phyloP scores from a whole-genome alignment of 2,329 filamentous ascomycete genomes.

The Thielaviopsis musarum region DNA sequence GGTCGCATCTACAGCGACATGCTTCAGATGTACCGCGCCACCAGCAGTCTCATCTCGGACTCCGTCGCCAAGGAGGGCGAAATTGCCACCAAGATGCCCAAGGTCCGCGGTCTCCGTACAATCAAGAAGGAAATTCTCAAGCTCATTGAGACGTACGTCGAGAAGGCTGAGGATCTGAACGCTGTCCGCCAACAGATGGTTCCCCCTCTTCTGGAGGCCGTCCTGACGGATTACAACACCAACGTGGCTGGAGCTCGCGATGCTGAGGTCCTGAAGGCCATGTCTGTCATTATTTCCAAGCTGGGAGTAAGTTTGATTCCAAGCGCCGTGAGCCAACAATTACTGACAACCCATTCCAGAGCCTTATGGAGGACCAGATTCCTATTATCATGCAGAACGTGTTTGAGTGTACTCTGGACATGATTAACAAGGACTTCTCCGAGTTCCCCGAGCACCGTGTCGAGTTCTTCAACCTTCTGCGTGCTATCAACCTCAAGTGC shows the following conservation, averaged over 20 bases:
- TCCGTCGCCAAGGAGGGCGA: constrained; percentile 50
- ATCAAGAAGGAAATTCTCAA: constrained; percentile 99
- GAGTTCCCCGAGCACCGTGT: constrained; percentile 97
- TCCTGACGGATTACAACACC: constrained; percentile 89
- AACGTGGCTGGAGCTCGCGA: constrained; percentile 93
- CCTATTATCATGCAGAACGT: constrained; percentile 96
- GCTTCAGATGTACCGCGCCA: constrained; percentile 96
- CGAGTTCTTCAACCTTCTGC: constrained; percentile 96
- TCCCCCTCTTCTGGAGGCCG: constrained; percentile 83
- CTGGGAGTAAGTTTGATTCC: constrained; percentile 56
- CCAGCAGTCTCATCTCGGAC: constrained; percentile 91
- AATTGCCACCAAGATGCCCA: constrained; percentile 93
- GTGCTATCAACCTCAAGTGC: constrained; percentile 92
- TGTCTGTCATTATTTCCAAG: constrained; percentile 94
- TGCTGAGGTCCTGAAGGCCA: constrained; percentile 90
- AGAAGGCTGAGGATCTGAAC: constrained; percentile 91
- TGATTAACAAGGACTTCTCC: constrained; percentile 99
- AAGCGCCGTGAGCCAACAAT: constrained; percentile 13
- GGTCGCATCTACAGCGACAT: constrained; percentile 96
- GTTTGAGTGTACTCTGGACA: constrained; percentile 94
- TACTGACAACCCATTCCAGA: constrained; percentile 31
- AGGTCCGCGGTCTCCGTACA: constrained; percentile 82
- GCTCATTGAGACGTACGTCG: constrained; percentile 93
- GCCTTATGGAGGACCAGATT: constrained; percentile 95
- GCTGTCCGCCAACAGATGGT: constrained; percentile 90